Evolutionary conservation across 2,329 filamentous ascomycete genomes (phyloP), one percentile per base, ranked within the genome.

Genomic region (Dactylonectria estremocensis): DNA sequence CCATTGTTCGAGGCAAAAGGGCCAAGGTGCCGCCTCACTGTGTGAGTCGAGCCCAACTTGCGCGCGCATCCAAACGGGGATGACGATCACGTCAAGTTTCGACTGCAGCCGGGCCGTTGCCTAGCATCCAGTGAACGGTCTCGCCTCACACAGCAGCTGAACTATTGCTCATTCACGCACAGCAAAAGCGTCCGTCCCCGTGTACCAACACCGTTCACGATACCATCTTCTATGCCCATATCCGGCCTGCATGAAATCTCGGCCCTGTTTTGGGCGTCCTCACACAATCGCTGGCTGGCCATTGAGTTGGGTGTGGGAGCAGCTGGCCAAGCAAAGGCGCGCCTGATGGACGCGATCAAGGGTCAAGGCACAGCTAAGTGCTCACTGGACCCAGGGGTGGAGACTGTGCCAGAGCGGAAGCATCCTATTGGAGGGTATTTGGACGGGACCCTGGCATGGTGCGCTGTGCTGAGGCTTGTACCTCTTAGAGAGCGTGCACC

Each of bases 401-500:
- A 37, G 61, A 58, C 35, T 54, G 33, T 14, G 24, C 4, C 37
- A 54, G 43, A 5, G 64, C 64, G 61, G 66, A 72, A 71, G 58
- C 56, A 69, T 68, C 68, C 71, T 60, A 76, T 74, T 77, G 73
- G 74, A 1, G 14, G 2, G 22, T 3, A 28, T 24, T 74, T 77
- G 73, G 74, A 1, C 14, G 2, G 22, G 5, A 28, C 33, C 60
- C 61, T 60, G 62, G 68, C 66, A 48, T 66, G 5, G 11, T 57
- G 65, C 55, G 68, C 66, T 69, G 59, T 61, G 61, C 52, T 66
- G 66, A 49, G 56, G 53, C 40, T 63, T 69, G 72, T 77, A 76
- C 33, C 69, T 66, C 65, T 65, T 60, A 11, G 76, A 72, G 76
- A 72, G 50, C 33, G 69, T 68, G 70, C 76, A 76, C 76, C 71